Base-by-base conservation (phyloP, 139 green algal genomes). In the Chlamydomonas applanata region DNA sequence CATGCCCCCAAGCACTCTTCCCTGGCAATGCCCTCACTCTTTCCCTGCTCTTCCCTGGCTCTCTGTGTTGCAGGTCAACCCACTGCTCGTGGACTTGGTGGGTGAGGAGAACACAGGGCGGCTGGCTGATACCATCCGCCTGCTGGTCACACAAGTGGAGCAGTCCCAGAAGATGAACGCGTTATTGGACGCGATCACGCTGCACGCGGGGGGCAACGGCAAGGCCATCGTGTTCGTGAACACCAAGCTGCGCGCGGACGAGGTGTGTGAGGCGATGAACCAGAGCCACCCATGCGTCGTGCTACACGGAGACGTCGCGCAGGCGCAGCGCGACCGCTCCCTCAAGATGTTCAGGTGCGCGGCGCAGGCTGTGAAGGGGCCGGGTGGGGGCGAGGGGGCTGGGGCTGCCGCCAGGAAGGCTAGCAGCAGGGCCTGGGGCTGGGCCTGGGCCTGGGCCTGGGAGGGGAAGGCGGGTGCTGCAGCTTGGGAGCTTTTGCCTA, bases 221-320 rank as follows among this genome's bases (percentile, higher is more conserved):
- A 96, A 96, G 73, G 87, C 90, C 74, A 98, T 99, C 64, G 85
- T 98, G 1, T 99, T 99, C 83, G 93, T 91, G 1, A 91, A 97
- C 68, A 99, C 96, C 72, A 99, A 99, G 88, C 82, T 63, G 11
- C n/a, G 16, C 17, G 89, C 87, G 27, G 90, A 97, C 69, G 93
- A 98, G 80, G 82, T 98, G 53, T 82, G 87, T n/a, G 79, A 83
- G 45, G 61, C 46, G 5, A 77, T 99, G 68, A 69, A 67, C 36
- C 82, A 94, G 70, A 78, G 62, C 32, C 70, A 77, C 25, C 33
- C 72, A 0, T 85, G 79, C 30, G 86, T 89, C 30, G 89, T 91
- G 14, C 87, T 98, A 72, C 96, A 98, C 76, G 96, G 96, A 34
- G 96, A 99, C 88, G 94, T 99, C 73, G 57, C 86, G 4, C 96